Evolutionary conservation across 2,329 filamentous ascomycete species (phyloP).

Genomic region (Aureobasidium sp.): DNA sequence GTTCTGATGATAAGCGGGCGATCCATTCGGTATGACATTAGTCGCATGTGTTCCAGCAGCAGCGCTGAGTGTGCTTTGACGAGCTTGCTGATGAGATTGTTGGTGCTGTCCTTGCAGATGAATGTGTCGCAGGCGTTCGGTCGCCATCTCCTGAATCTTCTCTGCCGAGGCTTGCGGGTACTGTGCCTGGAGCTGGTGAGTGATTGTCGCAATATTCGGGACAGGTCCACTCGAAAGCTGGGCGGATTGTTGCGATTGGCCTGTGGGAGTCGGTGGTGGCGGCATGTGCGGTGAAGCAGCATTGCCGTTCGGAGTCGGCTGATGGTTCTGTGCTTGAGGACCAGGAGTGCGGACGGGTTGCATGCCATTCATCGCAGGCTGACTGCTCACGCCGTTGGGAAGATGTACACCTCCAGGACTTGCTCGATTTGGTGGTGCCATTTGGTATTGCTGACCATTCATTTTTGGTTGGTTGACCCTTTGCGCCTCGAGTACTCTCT

Average conservation of each 20-base stretch:
- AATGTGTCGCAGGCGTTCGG: constrained; percentile 34
- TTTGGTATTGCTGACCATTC: constrained; percentile 13
- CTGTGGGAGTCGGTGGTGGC: constrained; percentile 26
- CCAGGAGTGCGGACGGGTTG: constrained; percentile 9
- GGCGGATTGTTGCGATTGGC: constrained; percentile 28
- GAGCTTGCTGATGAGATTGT: constrained; percentile 21
- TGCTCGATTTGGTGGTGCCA: constrained; percentile 13
- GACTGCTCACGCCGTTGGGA: constrained; percentile 11
- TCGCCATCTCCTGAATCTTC: constrained; percentile 45
- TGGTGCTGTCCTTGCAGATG: constrained; percentile 19
- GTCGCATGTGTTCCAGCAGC: constrained; percentile 25
- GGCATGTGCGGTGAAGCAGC: constrained; percentile 28
- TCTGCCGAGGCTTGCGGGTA: constrained; percentile 45
- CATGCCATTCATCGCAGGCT: constrained; percentile 14
- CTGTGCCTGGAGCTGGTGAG: constrained; percentile 42
- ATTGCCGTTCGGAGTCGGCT: constrained; percentile 17
- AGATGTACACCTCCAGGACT: constrained; percentile 10
- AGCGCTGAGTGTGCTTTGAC: constrained; percentile 30
- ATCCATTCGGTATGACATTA: background rate
- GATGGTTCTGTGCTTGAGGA: constrained; percentile 11
- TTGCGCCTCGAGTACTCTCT: constrained; percentile 17
- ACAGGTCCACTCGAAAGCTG: constrained; percentile 45
- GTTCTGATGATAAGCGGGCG: constrained; percentile 13
- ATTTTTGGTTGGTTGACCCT: constrained; percentile 12
- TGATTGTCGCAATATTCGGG: constrained; percentile 45